Conservation (phyloP, 768 basidiomycete genomes). For the Pleurotus pulmonarius region DNA sequence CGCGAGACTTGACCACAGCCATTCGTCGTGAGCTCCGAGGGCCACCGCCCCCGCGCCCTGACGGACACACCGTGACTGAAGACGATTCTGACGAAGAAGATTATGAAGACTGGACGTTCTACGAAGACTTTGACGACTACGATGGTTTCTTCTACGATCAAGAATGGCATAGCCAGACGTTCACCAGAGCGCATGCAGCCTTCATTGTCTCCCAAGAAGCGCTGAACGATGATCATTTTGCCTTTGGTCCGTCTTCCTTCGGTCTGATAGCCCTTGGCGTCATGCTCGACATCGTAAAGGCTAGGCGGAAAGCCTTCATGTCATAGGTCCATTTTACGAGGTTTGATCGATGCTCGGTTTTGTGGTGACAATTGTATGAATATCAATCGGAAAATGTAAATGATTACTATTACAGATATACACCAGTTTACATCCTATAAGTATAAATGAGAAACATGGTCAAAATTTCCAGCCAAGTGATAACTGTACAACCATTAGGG, state of each 20-base stretch:
- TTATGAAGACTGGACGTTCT: constrained; percentile 18
- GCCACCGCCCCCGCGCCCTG: constrained; percentile 12
- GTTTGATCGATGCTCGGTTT: no score
- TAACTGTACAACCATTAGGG: neutral
- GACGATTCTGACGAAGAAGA: constrained; percentile 24
- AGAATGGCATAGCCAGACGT: constrained; percentile 22
- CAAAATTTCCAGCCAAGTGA: neutral
- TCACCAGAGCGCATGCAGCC: constrained; percentile 39
- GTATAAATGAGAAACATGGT: no score
- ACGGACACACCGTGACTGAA: constrained; percentile 1
- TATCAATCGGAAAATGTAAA: no score
- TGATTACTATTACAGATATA: no score
- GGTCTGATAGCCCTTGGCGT: constrained; percentile 40
- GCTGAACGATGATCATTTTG: constrained; percentile 19
- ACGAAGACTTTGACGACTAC: constrained; percentile 22
- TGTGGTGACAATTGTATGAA: no score
- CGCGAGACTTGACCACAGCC: constrained; percentile 31
- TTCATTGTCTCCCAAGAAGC: constrained; percentile 35
- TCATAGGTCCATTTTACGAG: no score
- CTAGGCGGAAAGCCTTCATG: neutral
- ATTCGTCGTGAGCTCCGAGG: constrained; percentile 29
- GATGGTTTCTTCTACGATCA: constrained; percentile 20
- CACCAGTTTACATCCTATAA: no score
- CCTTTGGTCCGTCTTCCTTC: constrained; percentile 41
- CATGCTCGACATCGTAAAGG: constrained; percentile 37